Evolutionary conservation across 2,329 filamentous ascomycete genomes (phyloP).

Genomic region (Chaetomiaceae sp.): DNA sequence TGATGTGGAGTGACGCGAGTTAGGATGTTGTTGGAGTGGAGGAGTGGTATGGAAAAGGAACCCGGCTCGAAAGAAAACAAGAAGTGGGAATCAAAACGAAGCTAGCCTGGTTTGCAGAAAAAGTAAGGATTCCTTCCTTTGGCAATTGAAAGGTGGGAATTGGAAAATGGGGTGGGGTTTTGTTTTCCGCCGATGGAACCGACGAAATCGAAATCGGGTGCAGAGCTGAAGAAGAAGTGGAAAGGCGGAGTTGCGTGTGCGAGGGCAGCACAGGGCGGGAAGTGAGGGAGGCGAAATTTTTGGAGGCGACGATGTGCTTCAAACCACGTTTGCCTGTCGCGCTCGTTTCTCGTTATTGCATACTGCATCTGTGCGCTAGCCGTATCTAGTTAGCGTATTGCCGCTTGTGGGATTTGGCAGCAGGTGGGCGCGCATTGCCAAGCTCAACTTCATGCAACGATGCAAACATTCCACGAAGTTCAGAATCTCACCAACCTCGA

Average conservation of each 20-base stretch:
- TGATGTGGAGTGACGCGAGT: too few species aligned
- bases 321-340: constrained; percentile 9
- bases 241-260: background rate
- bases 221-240: background rate
- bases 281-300: constrained; percentile 18
- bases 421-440: too few species aligned
- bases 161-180: constrained; percentile 2
- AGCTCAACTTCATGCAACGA: too few species aligned
- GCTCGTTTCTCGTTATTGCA: constrained; percentile 10
- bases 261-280: background rate
- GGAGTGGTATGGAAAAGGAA: background rate
- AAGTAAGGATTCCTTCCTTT: too few species aligned
- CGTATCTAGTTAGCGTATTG: background rate
- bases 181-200: constrained; percentile 1
- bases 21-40: background rate
- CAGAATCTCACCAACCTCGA: too few species aligned
- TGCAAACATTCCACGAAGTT: too few species aligned
- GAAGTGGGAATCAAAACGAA: too few species aligned
- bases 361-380: background rate
- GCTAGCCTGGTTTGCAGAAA: too few species aligned
- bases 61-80: constrained; percentile 1
- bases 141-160: constrained; percentile 1
- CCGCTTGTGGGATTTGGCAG: background rate
- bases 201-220: constrained; percentile 9
- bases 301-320: constrained; percentile 11